A percentile compares a stretch with the other conserved stretches of the same genome.
These are phyloP conservation scores for Fusarium drepaniforme DNA, from an alignment of 2,329 filamentous ascomycete genomes.

Conservation along the genomic window DNA sequence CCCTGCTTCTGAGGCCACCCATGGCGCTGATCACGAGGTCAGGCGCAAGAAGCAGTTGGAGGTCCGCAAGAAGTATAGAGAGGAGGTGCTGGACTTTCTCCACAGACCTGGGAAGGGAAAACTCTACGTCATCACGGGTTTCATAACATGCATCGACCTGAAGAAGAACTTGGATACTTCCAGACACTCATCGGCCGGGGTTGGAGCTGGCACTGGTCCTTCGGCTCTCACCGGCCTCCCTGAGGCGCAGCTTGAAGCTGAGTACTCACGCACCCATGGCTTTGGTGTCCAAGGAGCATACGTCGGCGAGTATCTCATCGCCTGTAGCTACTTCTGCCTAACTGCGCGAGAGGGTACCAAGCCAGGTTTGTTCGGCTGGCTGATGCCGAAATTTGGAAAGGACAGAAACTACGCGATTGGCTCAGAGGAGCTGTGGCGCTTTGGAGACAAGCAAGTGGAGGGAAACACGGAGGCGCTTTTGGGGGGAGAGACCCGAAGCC, in stretches of 20 bases:
- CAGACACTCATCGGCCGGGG: neutral
- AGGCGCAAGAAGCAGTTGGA: neutral
- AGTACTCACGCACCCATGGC: neutral
- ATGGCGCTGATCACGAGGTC: neutral
- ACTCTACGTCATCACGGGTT: neutral
- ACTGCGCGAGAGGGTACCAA: neutral
- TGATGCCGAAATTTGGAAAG: neutral
- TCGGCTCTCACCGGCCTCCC: neutral
- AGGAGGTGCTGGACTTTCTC: neutral
- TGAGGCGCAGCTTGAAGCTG: neutral
- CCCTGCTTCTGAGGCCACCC: neutral
- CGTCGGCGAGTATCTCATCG: conserved; percentile 2
- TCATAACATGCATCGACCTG: conserved; percentile 3
- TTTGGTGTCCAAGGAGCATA: neutral
- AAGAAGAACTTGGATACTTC: neutral
- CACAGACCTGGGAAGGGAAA: neutral
- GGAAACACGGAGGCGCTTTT: neutral
- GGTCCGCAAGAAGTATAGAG: neutral
- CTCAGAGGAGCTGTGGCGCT: neutral
- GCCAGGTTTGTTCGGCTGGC: neutral
- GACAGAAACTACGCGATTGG: neutral
- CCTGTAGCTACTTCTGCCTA: neutral
- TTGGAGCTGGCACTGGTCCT: neutral
- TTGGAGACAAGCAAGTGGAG: neutral
- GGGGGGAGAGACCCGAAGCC: neutral